Evolutionary conservation across 2,329 filamentous ascomycete species (phyloP), one percentile per base, ranked within the genome.

Genomic region (Clonostachys chloroleuca): DNA sequence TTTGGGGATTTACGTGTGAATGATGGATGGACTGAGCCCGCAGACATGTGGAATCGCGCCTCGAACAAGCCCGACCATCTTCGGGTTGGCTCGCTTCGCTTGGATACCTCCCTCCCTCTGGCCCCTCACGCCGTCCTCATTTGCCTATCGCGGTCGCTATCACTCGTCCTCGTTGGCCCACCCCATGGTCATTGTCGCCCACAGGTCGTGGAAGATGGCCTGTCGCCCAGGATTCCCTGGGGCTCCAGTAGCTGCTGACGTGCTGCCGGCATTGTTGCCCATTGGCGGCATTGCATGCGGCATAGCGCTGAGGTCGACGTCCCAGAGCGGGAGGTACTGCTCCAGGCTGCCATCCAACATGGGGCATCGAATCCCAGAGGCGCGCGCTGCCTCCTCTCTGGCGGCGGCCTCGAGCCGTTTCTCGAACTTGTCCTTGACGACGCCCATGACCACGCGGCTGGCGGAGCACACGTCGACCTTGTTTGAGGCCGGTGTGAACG

Each of bases 321-420:
- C 69, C 74, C 75, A 78, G 20, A 66, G 54, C 0, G 68, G 61
- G 24, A 75, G 59, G 42, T 72, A 77, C 34, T 62, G 54, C n/a
- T 75, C 68, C 48, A 79, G 51, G 48, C 67, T 76, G 9, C 69
- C 73, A 51, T 80, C 75, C 39, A 78, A 60, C 71, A 80, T 74
- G 13, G 77, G 77, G 49, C 77, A 80, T 5, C 61, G 63, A 16
- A 58, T n/a, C 12, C 34, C 40, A 37, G 33, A 12, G 20, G 30
- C 50, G 3, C 52, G 46, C 16, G 57, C 51, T 42, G 56, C 47
- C 7, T 56, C 49, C 12, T 50, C 47, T 39, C 40, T 50, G 42
- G 65, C 59, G 39, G 69, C 51, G 42, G 59, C 58, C 4, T 64
- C 66, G 5, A 72, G 53, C 30, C 72, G 65, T 40, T 59, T 65